These are phyloP conservation scores for Cryptococcus maquisensis DNA, from an alignment of 1,284 basidiomycete species.

Conservation along the genomic window DNA sequence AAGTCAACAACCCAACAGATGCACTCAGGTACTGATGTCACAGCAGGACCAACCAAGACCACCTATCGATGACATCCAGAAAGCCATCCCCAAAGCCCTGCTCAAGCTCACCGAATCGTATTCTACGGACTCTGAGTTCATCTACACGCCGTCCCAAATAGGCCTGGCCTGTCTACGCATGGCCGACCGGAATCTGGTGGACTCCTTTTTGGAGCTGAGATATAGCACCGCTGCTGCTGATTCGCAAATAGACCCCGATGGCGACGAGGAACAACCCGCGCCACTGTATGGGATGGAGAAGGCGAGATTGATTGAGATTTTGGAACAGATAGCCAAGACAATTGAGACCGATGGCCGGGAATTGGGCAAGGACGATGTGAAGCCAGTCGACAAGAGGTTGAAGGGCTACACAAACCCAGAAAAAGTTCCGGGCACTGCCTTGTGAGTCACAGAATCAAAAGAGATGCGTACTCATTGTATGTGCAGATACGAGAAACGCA, in stretches of 20 bases:
- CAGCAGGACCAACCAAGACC: slow-evolving; percentile 17
- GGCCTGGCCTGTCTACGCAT: slow-evolving; percentile 77
- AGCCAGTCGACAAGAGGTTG: slow-evolving; percentile 77
- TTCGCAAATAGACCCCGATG: not conserved
- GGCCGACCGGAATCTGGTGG: slow-evolving; percentile 59
- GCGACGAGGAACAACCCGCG: not conserved
- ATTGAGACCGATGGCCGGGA: slow-evolving; percentile 57
- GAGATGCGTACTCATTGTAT: not conserved
- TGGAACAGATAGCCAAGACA: slow-evolving; percentile 58
- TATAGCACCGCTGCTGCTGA: slow-evolving; percentile 27
- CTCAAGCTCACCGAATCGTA: slow-evolving; percentile 64
- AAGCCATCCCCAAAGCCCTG: slow-evolving; percentile 25
- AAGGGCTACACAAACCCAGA: slow-evolving; percentile 88
- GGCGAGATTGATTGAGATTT: slow-evolving; percentile 47
- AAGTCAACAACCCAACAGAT: slow-evolving; percentile 20
- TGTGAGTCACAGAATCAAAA: slow-evolving; percentile 45
- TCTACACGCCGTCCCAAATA: slow-evolving; percentile 90
- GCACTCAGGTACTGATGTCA: not conserved
- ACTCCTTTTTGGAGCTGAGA: slow-evolving; percentile 60
- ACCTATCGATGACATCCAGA: slow-evolving; percentile 20
- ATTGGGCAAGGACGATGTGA: slow-evolving; percentile 74
- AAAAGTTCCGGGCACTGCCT: slow-evolving; percentile 78
- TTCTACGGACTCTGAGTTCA: slow-evolving; percentile 84
- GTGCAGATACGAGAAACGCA: slow-evolving; percentile 47
- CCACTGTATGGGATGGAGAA: slow-evolving; percentile 28